Conservation (phyloP, 2,329 filamentous ascomycete species). For the Drechslerella coelobrocha region DNA sequence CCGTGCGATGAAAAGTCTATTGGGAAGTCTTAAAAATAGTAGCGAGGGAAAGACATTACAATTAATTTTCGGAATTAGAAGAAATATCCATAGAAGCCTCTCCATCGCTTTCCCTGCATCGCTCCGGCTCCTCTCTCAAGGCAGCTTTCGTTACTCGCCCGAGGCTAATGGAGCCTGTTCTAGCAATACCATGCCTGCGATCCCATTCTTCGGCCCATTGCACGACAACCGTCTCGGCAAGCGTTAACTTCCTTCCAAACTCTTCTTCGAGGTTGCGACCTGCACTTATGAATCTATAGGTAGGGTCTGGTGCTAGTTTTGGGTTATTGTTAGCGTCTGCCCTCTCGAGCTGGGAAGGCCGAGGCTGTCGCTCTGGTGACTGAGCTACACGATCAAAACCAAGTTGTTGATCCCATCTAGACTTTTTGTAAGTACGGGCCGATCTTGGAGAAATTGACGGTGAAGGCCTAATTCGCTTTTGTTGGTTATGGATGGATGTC, state of each 20-base stretch:
- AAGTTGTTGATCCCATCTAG: background rate
- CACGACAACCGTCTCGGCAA: background rate
- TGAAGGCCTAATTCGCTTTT: background rate
- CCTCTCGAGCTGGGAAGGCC: too few species aligned
- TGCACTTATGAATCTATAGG: background rate
- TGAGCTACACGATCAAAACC: too few species aligned
- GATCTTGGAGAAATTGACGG: background rate
- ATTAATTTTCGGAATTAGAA: background rate
- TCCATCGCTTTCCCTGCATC: background rate
- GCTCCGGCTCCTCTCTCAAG: background rate
- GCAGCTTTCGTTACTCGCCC: background rate
- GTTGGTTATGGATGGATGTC: background rate
- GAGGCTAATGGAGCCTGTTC: background rate
- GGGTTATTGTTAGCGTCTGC: background rate
- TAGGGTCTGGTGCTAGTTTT: background rate
- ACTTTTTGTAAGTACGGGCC: background rate
- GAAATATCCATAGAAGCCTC: constrained; percentile 3
- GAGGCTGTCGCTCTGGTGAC: too few species aligned
- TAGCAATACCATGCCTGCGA: background rate
- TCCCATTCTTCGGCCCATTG: constrained; percentile 31
- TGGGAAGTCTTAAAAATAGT: too few species aligned
- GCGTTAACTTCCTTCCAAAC: constrained; percentile 13
- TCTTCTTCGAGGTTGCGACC: constrained; percentile 10
- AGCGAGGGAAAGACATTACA: too few species aligned
- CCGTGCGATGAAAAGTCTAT: too few species aligned